Conservation (phyloP, 1,284 basidiomycete species). For the Ganoderma meredithae region DNA sequence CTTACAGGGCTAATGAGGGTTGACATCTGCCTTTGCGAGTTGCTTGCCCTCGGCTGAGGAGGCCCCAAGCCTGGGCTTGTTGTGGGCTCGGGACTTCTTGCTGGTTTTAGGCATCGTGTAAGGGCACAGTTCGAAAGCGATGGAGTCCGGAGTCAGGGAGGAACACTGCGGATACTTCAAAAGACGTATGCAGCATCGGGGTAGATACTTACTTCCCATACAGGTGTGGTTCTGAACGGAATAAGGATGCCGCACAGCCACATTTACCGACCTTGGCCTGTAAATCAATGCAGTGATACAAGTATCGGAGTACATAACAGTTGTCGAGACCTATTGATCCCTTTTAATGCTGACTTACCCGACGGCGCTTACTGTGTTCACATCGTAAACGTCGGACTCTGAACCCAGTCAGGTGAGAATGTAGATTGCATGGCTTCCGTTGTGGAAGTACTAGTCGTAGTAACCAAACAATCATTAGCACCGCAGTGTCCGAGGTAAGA, state of each 20-base stretch:
- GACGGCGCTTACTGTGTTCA: too few species aligned
- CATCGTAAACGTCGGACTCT: too few species aligned
- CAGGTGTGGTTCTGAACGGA: neutral
- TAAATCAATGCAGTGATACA: neutral
- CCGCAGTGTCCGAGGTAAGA: conserved; percentile 12
- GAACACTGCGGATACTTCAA: too few species aligned
- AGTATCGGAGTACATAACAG: too few species aligned
- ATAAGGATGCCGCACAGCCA: neutral
- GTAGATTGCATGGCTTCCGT: neutral
- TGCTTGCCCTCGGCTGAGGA: neutral
- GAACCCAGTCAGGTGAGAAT: neutral
- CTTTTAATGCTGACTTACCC: too few species aligned
- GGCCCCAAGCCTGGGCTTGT: neutral
- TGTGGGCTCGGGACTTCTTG: neutral
- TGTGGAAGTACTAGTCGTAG: neutral
- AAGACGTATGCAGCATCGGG: neutral
- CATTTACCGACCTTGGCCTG: neutral
- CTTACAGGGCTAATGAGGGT: neutral
- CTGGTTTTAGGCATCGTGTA: neutral
- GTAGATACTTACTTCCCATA: too few species aligned
- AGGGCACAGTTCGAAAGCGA: too few species aligned
- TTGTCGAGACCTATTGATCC: too few species aligned
- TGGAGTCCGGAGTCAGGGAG: too few species aligned
- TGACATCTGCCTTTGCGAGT: neutral
- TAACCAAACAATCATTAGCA: conserved; percentile 5